Base-by-base conservation (phyloP, 495 filamentous ascomycete species). In the Clohesyomyces aquaticus region DNA sequence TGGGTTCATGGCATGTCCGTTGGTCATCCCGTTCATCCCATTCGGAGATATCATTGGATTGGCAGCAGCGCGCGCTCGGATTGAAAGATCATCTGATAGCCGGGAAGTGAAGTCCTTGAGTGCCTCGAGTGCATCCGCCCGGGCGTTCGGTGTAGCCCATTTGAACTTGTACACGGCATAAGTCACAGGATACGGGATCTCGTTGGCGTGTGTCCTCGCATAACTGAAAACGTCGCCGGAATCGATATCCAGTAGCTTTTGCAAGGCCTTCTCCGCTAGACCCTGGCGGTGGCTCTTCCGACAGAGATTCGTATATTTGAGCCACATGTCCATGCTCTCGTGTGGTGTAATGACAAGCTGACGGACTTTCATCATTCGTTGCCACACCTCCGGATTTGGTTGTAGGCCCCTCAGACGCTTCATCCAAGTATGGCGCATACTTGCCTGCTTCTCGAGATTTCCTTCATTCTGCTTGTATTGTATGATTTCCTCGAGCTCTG, bases 271-370 rank as follows among this genome's bases (percentile, higher is more conserved):
- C 78, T 98, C 94, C 1, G 93, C 95, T n/a, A 99, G 83, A 14
- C 93, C 94, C 79, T 91, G 93, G 10, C 94, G 87, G 53, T 91
- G 89, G 28, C 91, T 96, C 72, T 98, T 99, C 68, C 94, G 88
- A 74, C 94, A 99, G 8, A 99, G 83, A 67, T 97, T 98, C 62
- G 95, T 90, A 70, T 96, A 98, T 72, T 99, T 99, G 78, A 98
- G 97, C 82, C 90, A 96, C 91, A 98, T 98, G 70, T 94, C 89
- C 81, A 95, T 89, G 66, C 98, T 96, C 72, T 99, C 93, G 27
- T 83, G 85, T 3, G 94, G 92, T 11, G 83, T 83, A 52, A 96
- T 93, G 50, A 99, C 94, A 47, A 99, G 83, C 16, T 90, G 90
- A 62, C 95, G 84, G 38, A 98, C 90, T 73, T 96, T 95, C 23